A percentile compares a stretch with the other conserved stretches of the same genome.
Evolutionary conservation across 2,329 filamentous ascomycete genomes (phyloP).

Genomic region (Elsinoe arachidis): DNA sequence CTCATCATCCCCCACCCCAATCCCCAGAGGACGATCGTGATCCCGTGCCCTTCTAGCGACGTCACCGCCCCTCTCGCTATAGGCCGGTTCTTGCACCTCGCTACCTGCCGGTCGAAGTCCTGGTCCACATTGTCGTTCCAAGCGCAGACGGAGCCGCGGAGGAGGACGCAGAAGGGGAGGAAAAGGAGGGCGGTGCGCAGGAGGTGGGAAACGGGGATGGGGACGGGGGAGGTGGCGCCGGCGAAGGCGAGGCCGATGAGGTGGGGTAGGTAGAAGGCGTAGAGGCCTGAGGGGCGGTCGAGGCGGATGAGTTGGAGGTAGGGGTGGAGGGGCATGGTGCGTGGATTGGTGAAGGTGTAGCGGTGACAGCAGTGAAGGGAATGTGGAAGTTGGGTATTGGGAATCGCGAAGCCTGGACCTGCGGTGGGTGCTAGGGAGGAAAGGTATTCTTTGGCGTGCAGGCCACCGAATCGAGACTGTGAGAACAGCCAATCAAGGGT

Average conservation of each 20-base stretch:
- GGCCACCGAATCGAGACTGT: too few species aligned
- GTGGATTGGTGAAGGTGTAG: not conserved
- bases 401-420: too few species aligned
- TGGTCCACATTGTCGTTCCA: conserved; percentile 51
- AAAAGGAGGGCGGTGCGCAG: conserved; percentile 26
- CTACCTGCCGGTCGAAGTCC: conserved; percentile 45
- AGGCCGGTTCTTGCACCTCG: conserved; percentile 43
- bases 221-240: conserved; percentile 30
- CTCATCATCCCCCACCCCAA: conserved; percentile 35
- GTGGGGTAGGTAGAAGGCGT: conserved; percentile 46
- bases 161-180: conserved; percentile 30
- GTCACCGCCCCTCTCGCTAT: conserved; percentile 23
- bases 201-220: not conserved
- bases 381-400: too few species aligned
- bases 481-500: too few species aligned
- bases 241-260: conserved; percentile 39
- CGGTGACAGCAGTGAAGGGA: not conserved
- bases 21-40: conserved; percentile 35
- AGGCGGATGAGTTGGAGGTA: conserved; percentile 48
- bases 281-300: conserved; percentile 44
- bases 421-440: too few species aligned
- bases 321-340: conserved; percentile 28
- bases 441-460: too few species aligned
- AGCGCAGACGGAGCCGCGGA: conserved; percentile 43
- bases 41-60: conserved; percentile 7